A percentile compares a stretch with the other conserved stretches of the same genome.
These are phyloP conservation scores for Xylona heveae DNA, from an alignment of 495 filamentous ascomycete genomes.

Conservation along the genomic window DNA sequence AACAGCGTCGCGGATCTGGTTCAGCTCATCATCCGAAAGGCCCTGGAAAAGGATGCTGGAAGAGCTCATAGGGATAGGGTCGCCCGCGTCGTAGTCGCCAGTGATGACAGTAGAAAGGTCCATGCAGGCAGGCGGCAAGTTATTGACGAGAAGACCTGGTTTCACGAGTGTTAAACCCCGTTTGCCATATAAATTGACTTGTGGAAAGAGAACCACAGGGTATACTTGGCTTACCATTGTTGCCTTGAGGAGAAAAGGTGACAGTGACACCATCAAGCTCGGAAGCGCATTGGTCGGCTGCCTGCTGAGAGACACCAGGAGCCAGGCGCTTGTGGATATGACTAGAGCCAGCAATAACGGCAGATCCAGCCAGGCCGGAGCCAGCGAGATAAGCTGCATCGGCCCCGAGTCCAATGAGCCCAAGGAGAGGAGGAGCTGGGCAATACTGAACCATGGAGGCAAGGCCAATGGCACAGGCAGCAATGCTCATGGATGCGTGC, in stretches of 20 bases:
- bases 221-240: not conserved
- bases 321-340: too few species aligned
- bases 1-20: conserved; percentile 4
- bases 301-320: too few species aligned
- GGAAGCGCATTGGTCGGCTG: too few species aligned
- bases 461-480: conserved; percentile 2
- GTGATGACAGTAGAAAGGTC: conserved; percentile 3
- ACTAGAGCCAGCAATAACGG: conserved; percentile 1
- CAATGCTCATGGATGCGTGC: conserved; percentile 1
- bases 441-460: conserved; percentile 2
- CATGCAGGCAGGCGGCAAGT: conserved; percentile 5
- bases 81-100: conserved; percentile 1
- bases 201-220: conserved; percentile 2
- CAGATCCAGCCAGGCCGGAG: not conserved
- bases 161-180: not conserved
- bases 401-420: not conserved
- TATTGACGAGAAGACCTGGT: conserved; percentile 3
- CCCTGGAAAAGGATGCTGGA: conserved; percentile 1
- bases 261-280: too few species aligned
- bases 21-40: not conserved
- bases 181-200: not conserved
- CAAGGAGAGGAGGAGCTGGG: conserved; percentile 4
- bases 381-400: not conserved
- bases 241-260: too few species aligned
- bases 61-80: conserved; percentile 3